These are phyloP conservation scores for Lactifluus volemus DNA, from an alignment of 768 basidiomycete genomes.

Conservation along the genomic window DNA sequence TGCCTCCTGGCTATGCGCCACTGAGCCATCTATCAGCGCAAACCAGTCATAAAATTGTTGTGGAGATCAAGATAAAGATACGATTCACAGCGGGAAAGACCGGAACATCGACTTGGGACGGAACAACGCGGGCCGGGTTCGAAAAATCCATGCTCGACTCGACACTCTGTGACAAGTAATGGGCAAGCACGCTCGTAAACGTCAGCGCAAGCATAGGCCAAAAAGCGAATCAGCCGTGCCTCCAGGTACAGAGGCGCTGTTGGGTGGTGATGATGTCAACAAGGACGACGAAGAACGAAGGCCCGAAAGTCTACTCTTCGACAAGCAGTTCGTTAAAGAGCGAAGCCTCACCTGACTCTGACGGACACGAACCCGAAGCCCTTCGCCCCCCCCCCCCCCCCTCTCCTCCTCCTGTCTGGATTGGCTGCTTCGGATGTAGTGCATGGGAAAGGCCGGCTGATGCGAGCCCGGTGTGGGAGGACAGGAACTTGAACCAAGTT, in stretches of 20 bases:
- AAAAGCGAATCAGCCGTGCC: conserved; percentile 27
- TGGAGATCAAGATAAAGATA: no score
- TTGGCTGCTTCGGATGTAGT: no score
- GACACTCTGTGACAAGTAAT: conserved; percentile 27
- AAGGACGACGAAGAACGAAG: conserved; percentile 78
- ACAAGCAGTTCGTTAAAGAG: conserved; percentile 43
- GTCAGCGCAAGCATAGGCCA: conserved; percentile 42
- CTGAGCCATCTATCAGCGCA: no score
- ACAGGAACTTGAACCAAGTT: no score
- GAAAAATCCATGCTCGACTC: not conserved
- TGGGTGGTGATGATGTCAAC: conserved; percentile 35
- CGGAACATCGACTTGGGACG: not conserved
- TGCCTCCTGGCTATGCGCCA: no score
- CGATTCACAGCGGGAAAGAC: no score
- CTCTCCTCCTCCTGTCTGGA: not conserved
- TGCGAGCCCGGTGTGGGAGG: no score
- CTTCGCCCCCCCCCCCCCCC: no score
- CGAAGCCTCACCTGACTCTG: conserved; percentile 15
- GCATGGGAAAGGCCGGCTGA: no score
- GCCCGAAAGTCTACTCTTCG: conserved; percentile 70
- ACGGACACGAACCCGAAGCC: conserved; percentile 10
- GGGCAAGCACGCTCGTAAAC: conserved; percentile 56
- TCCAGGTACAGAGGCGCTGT: conserved; percentile 26
- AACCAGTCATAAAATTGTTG: no score
- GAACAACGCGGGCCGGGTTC: not conserved